Base-by-base conservation (phyloP, 2,329 filamentous ascomycete genomes). In the Alternaria ethzedia region DNA sequence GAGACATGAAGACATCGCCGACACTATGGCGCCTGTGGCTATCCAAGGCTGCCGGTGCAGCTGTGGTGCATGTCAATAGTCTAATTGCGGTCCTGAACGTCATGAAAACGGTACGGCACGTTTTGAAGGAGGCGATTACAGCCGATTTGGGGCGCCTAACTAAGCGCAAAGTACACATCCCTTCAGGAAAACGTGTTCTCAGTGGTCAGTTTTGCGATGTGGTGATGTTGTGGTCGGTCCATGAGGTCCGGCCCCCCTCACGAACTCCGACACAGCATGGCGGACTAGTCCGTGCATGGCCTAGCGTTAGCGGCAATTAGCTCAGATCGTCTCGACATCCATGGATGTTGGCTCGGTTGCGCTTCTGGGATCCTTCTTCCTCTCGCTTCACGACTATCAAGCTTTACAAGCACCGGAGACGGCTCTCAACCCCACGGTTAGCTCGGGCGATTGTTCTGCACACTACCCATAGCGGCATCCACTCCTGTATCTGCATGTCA, bases 171-270 rank as follows among this genome's bases (percentile, higher is more conserved):
- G 25, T 57, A 44, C 20, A 44, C 5, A 45, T 36, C 9, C 15
- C 17, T 46, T 25, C 23, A 28, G 23, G 15, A 59, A 28, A n/a
- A 15, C 20, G 49, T 47, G 17, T 47, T 60, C 46, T 67, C 47
- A 66, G 52, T 68, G 69, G 67, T 52, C 56, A 52, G 59, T 15
- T 47, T 36, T 17, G 25, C 32, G 58, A 60, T 61, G 58, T 54
- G 41, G 60, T 67, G 64, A 67, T 70, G 67, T 59, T 57, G 63
- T 64, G 43, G 61, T 59, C 65, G 61, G 61, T 55, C 64, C 61
- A 63, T 67, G 66, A 70, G 45, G 26, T 52, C 58, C 74, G 73
- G 73, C 58, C 74, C 74, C 71, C 74, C 74, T 72, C 63, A 54
- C 61, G 54, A 67, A 61, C 32, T 75, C 74, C 74, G 75, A 54